phyloP scores from a whole-genome alignment of 768 basidiomycete species.

The Amanita inopinata region DNA sequence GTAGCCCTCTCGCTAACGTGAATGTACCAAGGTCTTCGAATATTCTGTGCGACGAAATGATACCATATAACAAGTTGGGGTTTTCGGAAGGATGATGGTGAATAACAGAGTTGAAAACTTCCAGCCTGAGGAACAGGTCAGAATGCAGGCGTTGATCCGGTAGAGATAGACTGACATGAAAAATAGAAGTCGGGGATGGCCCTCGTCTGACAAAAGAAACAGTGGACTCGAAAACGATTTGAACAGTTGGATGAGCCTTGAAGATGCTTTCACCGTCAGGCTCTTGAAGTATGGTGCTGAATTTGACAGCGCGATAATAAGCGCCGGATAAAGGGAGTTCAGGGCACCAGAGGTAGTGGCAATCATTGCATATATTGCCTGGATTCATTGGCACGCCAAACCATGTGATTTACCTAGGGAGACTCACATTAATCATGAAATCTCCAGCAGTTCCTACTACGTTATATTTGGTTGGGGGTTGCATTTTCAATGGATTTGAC shows the following conservation, averaged over 20 bases:
- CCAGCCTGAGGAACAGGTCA: constrained; percentile 45
- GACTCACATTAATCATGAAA: constrained; percentile 75
- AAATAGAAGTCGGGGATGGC: constrained; percentile 86
- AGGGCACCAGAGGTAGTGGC: constrained; percentile 79
- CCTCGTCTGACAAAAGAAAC: constrained; percentile 89
- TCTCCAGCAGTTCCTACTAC: constrained; percentile 69
- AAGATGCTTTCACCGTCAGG: constrained; percentile 72
- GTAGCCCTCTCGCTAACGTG: constrained; percentile 75
- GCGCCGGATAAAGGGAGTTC: constrained; percentile 82
- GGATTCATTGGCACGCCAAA: constrained; percentile 11
- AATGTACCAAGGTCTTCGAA: constrained; percentile 92
- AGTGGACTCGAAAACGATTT: constrained; percentile 84
- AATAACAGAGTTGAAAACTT: constrained; percentile 83
- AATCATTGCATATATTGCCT: constrained; percentile 87
- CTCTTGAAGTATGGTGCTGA: constrained; percentile 79
- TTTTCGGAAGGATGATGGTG: constrained; percentile 74
- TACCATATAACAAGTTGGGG: constrained; percentile 78
- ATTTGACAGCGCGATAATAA: constrained; percentile 87
- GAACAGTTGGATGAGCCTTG: constrained; percentile 81
- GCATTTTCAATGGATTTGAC: constrained; percentile 49
- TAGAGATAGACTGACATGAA: constrained; percentile 50
- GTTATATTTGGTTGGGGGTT: constrained; percentile 71
- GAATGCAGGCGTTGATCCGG: neutral
- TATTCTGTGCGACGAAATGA: constrained; percentile 72
- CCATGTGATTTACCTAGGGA: no score